Base-by-base conservation (phyloP, 768 basidiomycete species). In the Fistulinella prunicolor region DNA sequence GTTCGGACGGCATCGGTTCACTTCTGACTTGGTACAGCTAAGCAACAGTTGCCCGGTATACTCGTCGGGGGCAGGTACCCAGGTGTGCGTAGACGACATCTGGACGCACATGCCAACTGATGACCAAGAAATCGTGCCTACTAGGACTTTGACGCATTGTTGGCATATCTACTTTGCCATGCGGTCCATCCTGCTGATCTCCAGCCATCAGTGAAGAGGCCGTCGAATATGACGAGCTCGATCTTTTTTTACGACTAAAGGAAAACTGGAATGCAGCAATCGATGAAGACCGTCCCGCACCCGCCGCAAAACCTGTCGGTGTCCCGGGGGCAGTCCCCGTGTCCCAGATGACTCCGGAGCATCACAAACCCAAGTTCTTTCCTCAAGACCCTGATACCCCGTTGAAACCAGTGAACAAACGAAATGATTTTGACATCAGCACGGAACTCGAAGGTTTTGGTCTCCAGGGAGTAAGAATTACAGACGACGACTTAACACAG, bases 1-100 rank as follows among this genome's bases (percentile, higher is more conserved):
- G 9, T 24, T n/a, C n/a, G n/a, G 37, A 38, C 19, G 5, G n/a
- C 34, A 8, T 3, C 17, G 34, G 17, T 30, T 36, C 35, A 22
- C 22, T 32, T 38, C 46, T 53, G 41, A 56, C 35, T 19, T 14
- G 43, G 4, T 36, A 12, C 61, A 89, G 91, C 82, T 63, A 90
- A 91, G 56, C 87, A 89, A 55, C 88, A 89, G 56, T 73, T 93
- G 4, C 90, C 90, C 20, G 91, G 90, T 3, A 83, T 92, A 35
- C 79, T 93, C 6, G 77, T 93, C 30, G 90, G 90, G 4, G 81
- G 81, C 30, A 77, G 73, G 48, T 93, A 79, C 60, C 83, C 83
- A 40, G 90, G 90, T 23, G 89, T 92, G 70, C 53, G 85, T 76
- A 28, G 20, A 46, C 42, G 43, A 16, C 28, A 22, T 32, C 29